A percentile compares a stretch with the other conserved stretches of the same genome.
These are phyloP conservation scores for Spergularia marina DNA, from an alignment of 148 eudicot genomes.

Conservation along the genomic window DNA sequence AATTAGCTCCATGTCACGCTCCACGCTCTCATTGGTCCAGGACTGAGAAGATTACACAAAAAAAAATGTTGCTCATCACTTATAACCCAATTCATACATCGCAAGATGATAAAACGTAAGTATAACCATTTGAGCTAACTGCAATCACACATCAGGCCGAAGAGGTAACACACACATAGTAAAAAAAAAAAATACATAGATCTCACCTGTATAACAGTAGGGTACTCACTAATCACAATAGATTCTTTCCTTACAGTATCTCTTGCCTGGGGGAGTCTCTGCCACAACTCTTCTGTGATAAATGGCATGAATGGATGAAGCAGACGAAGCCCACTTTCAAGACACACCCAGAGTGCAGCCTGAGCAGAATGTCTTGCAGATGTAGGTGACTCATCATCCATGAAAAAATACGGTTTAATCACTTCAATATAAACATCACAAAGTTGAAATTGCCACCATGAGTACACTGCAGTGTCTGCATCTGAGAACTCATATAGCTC, in stretches of 20 bases:
- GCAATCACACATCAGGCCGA: too few species aligned
- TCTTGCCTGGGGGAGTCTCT: conserved; percentile 75
- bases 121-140: too few species aligned
- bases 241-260: conserved; percentile 65
- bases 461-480: conserved; percentile 80
- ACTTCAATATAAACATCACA: conserved; percentile 90
- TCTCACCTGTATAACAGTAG: conserved; percentile 63
- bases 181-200: too few species aligned
- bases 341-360: conserved; percentile 79
- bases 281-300: conserved; percentile 96
- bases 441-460: conserved; percentile 92
- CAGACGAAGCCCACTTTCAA: conserved; percentile 78
- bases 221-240: conserved; percentile 72
- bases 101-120: background rate
- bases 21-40: conserved; percentile 76
- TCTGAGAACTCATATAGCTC: conserved; percentile 79
- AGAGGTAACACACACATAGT: too few species aligned
- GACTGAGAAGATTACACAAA: conserved; percentile 40
- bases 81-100: conserved; percentile 1
- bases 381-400: conserved; percentile 43
- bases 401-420: conserved; percentile 69
- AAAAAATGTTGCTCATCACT: background rate
- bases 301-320: conserved; percentile 97
- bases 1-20: conserved; percentile 67
- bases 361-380: conserved; percentile 61